These are phyloP conservation scores for Paramecium biaurelia DNA, from an alignment of 73 alveolate genomes.

Conservation along the genomic window DNA sequence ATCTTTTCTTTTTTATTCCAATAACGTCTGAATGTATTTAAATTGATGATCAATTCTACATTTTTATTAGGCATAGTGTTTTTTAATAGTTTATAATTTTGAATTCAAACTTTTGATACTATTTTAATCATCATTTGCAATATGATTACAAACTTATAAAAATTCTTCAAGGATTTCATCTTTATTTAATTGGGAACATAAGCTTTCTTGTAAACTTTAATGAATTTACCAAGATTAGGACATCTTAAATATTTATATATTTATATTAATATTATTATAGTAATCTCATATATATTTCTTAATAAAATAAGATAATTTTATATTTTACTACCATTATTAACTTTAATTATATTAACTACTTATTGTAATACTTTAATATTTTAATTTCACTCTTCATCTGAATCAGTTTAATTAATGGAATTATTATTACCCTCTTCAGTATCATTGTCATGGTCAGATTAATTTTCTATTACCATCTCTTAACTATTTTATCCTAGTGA, in stretches of 20 bases:
- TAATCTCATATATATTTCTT: too few relatives aligned
- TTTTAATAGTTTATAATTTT: background rate
- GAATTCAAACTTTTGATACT: background rate
- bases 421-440: slow-evolving; percentile 41
- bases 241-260: background rate
- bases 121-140: slow-evolving; percentile 6
- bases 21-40: background rate
- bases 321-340: too few relatives aligned
- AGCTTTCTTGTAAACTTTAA: background rate
- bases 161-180: slow-evolving; percentile 39
- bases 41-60: slow-evolving; percentile 30
- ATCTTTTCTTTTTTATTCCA: slow-evolving; percentile 31
- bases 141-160: background rate
- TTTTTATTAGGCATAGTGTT: slow-evolving; percentile 30
- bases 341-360: background rate
- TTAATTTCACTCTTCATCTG: slow-evolving; percentile 29
- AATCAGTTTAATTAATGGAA: slow-evolving; percentile 15
- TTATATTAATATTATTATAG: background rate
- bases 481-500: background rate
- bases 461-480: background rate
- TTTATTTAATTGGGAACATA: background rate
- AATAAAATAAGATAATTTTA: too few relatives aligned
- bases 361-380: background rate
- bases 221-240: background rate
- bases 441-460: slow-evolving; percentile 34